phyloP scores from a whole-genome alignment of 345 rosid species.

The Physaria fendleri region DNA sequence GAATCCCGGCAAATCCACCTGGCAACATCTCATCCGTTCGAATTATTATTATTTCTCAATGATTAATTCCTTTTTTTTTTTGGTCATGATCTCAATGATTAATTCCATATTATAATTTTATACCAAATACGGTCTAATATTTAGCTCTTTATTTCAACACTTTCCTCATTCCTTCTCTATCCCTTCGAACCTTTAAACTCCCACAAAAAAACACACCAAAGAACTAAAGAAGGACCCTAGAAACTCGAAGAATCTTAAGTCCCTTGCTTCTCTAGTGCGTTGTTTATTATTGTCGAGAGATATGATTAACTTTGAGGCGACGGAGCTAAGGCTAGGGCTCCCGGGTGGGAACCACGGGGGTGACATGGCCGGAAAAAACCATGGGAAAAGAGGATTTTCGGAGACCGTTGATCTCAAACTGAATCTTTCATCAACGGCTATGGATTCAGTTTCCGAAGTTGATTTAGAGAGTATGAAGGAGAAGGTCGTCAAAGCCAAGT shows the following conservation, averaged over 20 bases:
- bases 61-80: background rate
- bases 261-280: background rate
- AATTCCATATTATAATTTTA: conserved; percentile 28
- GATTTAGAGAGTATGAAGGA: conserved; percentile 29
- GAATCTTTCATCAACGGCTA: conserved; percentile 48
- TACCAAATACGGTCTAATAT: conserved; percentile 26
- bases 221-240: background rate
- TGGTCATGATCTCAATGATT: background rate
- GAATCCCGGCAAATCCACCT: conserved; percentile 38
- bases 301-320: conserved; percentile 78
- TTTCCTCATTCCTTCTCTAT: conserved; percentile 3
- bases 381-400: conserved; percentile 63
- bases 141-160: conserved; percentile 21
- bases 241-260: conserved; percentile 4
- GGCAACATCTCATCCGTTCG: conserved; percentile 43
- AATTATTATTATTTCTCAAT: background rate
- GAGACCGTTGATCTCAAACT: conserved; percentile 70
- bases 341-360: conserved; percentile 42
- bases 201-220: background rate
- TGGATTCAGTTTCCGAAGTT: conserved; percentile 23
- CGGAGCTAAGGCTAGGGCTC: conserved; percentile 74
- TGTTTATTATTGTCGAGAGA: background rate
- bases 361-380: conserved; percentile 17
- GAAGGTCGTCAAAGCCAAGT: conserved; percentile 49
- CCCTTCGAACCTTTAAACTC: background rate